These are phyloP conservation scores for Tetradesmus obliquus DNA, from an alignment of 139 green algal genomes.

Conservation along the genomic window DNA sequence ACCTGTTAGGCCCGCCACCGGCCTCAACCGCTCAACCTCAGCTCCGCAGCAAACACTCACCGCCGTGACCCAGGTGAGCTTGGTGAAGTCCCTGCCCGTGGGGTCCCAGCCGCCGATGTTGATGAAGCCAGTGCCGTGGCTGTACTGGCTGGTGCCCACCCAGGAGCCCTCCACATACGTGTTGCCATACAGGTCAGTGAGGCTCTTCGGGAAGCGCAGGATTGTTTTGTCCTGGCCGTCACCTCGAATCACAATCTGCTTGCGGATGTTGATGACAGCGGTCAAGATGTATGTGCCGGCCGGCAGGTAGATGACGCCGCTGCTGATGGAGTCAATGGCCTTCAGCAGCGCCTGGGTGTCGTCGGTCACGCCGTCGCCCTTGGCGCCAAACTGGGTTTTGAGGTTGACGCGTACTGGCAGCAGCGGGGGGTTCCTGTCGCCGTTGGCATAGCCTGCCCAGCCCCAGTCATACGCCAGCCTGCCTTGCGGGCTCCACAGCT, in stretches of 20 bases:
- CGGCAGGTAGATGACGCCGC: neutral
- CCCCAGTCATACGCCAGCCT: conserved; percentile 40
- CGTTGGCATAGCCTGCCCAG: neutral
- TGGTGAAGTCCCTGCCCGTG: conserved; percentile 34
- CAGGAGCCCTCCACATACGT: conserved; percentile 30
- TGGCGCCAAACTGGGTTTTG: conserved; percentile 16
- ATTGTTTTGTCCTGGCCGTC: conserved; percentile 6
- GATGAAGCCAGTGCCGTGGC: conserved; percentile 44
- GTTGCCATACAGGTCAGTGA: conserved; percentile 28
- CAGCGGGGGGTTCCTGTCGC: neutral
- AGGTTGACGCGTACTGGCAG: conserved; percentile 1
- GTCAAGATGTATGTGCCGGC: conserved; percentile 24
- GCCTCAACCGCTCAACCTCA: too few relatives aligned
- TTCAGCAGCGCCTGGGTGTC: conserved; percentile 17
- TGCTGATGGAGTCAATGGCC: neutral
- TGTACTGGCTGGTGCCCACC: conserved; percentile 41
- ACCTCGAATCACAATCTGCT: conserved; percentile 32
- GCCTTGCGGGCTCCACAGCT: conserved; percentile 28
- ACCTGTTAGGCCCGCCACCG: too few relatives aligned
- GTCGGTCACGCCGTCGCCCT: conserved; percentile 16
- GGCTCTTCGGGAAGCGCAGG: conserved; percentile 15
- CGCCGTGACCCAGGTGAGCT: conserved; percentile 10
- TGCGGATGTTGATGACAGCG: conserved; percentile 44
- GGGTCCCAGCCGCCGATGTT: conserved; percentile 46
- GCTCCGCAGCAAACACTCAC: neutral